Evolutionary conservation across 2,329 filamentous ascomycete species (phyloP), one percentile per base, ranked within the genome.

Genomic region (Aspergillus texensis): DNA sequence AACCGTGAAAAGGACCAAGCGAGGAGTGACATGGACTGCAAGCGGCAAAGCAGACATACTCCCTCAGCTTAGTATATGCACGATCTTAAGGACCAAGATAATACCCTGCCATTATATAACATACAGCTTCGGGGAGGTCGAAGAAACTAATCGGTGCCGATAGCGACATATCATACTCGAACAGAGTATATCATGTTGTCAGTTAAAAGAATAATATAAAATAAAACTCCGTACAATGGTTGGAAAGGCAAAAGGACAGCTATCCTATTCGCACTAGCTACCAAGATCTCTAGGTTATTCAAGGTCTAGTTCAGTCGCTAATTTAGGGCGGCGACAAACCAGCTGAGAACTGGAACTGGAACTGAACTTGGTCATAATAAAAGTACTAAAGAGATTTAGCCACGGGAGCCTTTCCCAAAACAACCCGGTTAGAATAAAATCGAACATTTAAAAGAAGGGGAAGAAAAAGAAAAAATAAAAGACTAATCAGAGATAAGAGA

Each of bases 11-110:
- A 53, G 57, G 48, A 53, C 21, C n/a, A 5, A 12, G 39, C n/a
- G 12, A 57, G n/a, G 34, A 54, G 32, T 60, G 58, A 54, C 58
- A 48, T 60, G 48, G 48, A 52, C 57, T 14, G 43, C 19, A 24
- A 45, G 43, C 43, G 43, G 43, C n/a, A 45, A 34, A 34, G 32
- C 32, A 34, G 12, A 34, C 12, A 4, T 34, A 14, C 11, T 34
- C 12, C 30, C 30, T 32, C 30, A 32, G 30, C 30, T 28, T 28
- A 28, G 26, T 32, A 32, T 32, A 32, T 32, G 9, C 30, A 32
- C 9, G 1, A 32, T 11, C 26, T 28, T 28, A 32, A 32, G 9
- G 30, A 11, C 30, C 9, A 32, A 32, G 10, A 32, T 32, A 32
- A 32, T 32, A 32, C 30, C 30, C 9, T 36, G 14, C 16, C 34